Evolutionary conservation across 2,329 filamentous ascomycete genomes (phyloP).

Genomic region (Sclerotinia borealis): DNA sequence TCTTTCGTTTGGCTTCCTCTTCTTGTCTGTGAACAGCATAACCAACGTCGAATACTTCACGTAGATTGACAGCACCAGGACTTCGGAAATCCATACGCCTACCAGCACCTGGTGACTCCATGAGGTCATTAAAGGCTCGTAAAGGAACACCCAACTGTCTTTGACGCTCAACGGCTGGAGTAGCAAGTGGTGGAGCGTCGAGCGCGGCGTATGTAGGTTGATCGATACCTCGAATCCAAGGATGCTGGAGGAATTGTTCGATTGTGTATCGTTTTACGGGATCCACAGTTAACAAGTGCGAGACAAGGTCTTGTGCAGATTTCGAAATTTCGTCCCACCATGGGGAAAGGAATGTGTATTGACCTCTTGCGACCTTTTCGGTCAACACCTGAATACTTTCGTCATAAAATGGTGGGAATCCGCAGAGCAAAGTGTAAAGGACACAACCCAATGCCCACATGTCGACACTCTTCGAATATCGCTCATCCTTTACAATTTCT

Average conservation of each 20-base stretch:
- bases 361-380: conserved; percentile 92
- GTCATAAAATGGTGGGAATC: conserved; percentile 97
- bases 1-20: conserved; percentile 87
- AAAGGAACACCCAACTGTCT: conserved; percentile 22
- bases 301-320: conserved; percentile 87
- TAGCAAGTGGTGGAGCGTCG: conserved; percentile 67
- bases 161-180: conserved; percentile 45
- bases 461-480: conserved; percentile 97
- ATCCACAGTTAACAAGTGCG: conserved; percentile 88
- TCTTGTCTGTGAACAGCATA: conserved; percentile 96
- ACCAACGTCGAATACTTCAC: conserved; percentile 96
- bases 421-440: conserved; percentile 91
- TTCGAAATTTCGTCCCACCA: conserved; percentile 99
- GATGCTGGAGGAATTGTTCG: conserved; percentile 85
- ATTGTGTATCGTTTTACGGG: conserved; percentile 94
- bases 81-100: conserved; percentile 88
- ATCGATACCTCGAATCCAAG: conserved; percentile 75
- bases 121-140: conserved; percentile 50
- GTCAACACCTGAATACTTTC: conserved; percentile 96
- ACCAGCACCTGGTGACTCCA: conserved; percentile 53
- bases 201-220: conserved; percentile 61
- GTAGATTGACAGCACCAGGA: conserved; percentile 87
- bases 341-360: conserved; percentile 95
- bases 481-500: conserved; percentile 97
- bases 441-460: conserved; percentile 99